Conservation (phyloP, 2,329 filamentous ascomycete species). For the Phyllosticta ampelicida region DNA sequence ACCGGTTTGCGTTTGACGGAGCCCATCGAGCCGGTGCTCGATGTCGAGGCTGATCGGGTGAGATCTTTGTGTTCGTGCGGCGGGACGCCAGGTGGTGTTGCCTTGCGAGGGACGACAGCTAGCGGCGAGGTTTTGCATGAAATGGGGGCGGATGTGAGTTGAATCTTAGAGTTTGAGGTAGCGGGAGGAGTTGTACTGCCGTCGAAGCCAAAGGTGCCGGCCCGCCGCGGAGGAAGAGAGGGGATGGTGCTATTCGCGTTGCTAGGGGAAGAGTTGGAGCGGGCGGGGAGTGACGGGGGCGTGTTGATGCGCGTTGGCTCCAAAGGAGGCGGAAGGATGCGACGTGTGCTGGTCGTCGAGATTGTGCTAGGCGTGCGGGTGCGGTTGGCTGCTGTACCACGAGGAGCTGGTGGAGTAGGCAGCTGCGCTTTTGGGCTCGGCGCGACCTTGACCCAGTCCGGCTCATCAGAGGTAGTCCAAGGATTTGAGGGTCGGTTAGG, state of each 20-base stretch:
- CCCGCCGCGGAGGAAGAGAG: constrained; percentile 16
- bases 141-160: constrained; percentile 15
- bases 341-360: constrained; percentile 16
- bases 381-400: not conserved
- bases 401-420: not conserved
- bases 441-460: constrained; percentile 63
- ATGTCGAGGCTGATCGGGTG: constrained; percentile 3
- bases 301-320: not conserved
- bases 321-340: constrained; percentile 11
- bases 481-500: constrained; percentile 69
- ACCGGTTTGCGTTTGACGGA: constrained; percentile 7
- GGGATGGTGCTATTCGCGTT: constrained; percentile 20
- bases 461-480: constrained; percentile 61
- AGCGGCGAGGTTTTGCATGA: constrained; percentile 25
- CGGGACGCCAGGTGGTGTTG: constrained; percentile 16
- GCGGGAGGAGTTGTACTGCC: constrained; percentile 3
- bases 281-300: constrained; percentile 3
- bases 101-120: constrained; percentile 20
- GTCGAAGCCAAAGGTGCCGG: constrained; percentile 9
- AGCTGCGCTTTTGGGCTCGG: not conserved
- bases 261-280: constrained; percentile 15
- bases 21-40: not conserved
- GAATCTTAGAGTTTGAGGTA: constrained; percentile 4
- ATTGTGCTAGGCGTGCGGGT: not conserved
- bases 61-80: not conserved